Conservation (phyloP, 345 rosid species). For the Syzygium aromaticum region DNA sequence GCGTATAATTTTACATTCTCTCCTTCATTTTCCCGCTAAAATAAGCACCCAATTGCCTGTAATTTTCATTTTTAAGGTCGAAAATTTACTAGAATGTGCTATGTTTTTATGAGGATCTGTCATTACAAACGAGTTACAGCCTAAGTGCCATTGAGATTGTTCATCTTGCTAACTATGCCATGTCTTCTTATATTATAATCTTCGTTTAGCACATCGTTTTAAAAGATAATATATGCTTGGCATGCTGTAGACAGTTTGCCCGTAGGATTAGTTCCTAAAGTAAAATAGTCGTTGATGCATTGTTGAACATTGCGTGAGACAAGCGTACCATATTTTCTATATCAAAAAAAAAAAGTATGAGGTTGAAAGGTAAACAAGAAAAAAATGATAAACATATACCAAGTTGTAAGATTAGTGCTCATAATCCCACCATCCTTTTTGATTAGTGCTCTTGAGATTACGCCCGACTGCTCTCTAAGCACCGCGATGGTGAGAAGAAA, state of each 20-base stretch:
- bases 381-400: not conserved
- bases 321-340: not conserved
- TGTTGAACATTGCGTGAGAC: accelerated
- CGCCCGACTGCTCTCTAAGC: not conserved
- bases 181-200: not conserved
- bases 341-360: not conserved
- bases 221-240: not conserved
- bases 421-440: not conserved
- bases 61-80: not conserved
- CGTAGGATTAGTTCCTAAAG: not conserved
- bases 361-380: not conserved
- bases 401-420: not conserved
- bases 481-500: not conserved
- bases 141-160: not conserved
- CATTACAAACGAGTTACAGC: not conserved
- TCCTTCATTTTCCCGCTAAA: not conserved
- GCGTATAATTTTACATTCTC: not conserved
- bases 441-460: not conserved
- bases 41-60: not conserved
- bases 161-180: not conserved
- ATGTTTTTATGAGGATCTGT: not conserved
- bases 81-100: not conserved
- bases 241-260: not conserved
- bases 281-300: not conserved
- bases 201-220: not conserved